Base-by-base conservation (phyloP, 305 asterid species). In the Plantago coronopus region DNA sequence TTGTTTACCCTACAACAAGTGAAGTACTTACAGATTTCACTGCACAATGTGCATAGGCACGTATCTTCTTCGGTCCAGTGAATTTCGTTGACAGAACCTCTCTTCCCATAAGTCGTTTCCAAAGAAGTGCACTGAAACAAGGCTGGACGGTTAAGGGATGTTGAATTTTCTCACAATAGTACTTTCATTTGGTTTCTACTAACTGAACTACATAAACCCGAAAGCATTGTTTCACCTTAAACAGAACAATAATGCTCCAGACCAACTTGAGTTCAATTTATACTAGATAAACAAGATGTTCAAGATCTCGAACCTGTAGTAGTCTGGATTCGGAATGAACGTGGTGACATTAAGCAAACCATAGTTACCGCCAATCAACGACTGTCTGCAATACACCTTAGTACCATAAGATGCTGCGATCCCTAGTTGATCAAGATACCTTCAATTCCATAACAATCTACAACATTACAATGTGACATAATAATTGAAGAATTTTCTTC, bases 341-440 rank as follows among this genome's bases (percentile, higher is more conserved):
- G 79, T 77, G 20, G 76, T 70, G 14, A 79, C 79, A 55, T 79
- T 65, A 21, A 83, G 88, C 44, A 85, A 83, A 49, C 95, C 90
- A 54, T 85, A 83, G 80, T 83, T 77, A 43, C 90, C 90, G 11
- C 90, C 95, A 54, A 78, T 72, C 69, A 83, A 54, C 4, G 94
- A 19, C 56, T 83, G 88, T 66, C 95, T 69, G 68, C 86, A 81
- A 61, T 79, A 81, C 6, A 85, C 69, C 63, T 81, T 85, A 0
- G 88, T 77, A 57, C 78, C 79, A 55, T 83, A 74, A 12, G 59
- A 23, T 14, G 95, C 60, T 50, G 95, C 62, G 79, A 81, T 62
- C n/a, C 88, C 95, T 2, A 85, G 81, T 73, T 80, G 86, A 64
- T 85, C 88, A 70, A 85, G 61, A 51, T 80, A 80, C 93, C 89